A percentile compares a stretch with the other conserved stretches of the same genome.
These are phyloP conservation scores for Phytopythium boreale DNA, from an alignment of 352 stramenopile genomes.

Conservation along the genomic window DNA sequence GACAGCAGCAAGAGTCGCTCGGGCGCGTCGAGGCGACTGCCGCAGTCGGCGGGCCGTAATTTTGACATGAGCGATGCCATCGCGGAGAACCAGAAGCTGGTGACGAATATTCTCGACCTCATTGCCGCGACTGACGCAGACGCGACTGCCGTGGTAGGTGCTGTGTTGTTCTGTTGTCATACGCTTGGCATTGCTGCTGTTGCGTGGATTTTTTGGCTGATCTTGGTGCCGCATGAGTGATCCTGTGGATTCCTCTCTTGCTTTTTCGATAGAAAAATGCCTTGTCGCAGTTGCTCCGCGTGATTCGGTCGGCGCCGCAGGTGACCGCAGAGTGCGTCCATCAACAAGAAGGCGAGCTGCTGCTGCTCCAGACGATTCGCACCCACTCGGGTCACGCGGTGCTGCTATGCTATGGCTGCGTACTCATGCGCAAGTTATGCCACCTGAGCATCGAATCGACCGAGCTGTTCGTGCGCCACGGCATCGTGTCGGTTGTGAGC, in stretches of 20 bases:
- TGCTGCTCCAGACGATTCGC: constrained; percentile 56
- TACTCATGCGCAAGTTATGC: constrained; percentile 72
- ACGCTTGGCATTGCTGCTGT: neutral
- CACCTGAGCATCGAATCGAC: constrained; percentile 63
- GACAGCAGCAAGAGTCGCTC: constrained; percentile 11
- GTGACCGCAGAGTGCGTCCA: constrained; percentile 67
- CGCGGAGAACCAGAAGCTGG: constrained; percentile 51
- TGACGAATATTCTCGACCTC: constrained; percentile 40
- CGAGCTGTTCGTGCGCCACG: constrained; percentile 60
- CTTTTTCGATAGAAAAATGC: constrained; percentile 52
- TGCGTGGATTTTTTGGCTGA: neutral
- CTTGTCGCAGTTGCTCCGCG: constrained; percentile 51
- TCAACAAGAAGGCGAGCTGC: constrained; percentile 48
- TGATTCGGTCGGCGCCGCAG: constrained; percentile 58
- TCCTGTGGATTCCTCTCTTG: neutral
- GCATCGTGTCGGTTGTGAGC: constrained; percentile 44
- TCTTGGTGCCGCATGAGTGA: too few species aligned
- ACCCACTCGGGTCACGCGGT: constrained; percentile 57
- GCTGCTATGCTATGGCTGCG: constrained; percentile 73
- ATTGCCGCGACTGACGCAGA: constrained; percentile 36
- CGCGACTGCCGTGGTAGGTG: constrained; percentile 42
- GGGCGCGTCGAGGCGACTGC: constrained; percentile 2
- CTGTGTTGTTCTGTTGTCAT: neutral
- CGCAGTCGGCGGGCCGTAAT: constrained; percentile 20
- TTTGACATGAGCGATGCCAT: constrained; percentile 48